Evolutionary conservation across 2,329 filamentous ascomycete species (phyloP), one percentile per base, ranked within the genome.

Genomic region (Diaporthe helianthi): DNA sequence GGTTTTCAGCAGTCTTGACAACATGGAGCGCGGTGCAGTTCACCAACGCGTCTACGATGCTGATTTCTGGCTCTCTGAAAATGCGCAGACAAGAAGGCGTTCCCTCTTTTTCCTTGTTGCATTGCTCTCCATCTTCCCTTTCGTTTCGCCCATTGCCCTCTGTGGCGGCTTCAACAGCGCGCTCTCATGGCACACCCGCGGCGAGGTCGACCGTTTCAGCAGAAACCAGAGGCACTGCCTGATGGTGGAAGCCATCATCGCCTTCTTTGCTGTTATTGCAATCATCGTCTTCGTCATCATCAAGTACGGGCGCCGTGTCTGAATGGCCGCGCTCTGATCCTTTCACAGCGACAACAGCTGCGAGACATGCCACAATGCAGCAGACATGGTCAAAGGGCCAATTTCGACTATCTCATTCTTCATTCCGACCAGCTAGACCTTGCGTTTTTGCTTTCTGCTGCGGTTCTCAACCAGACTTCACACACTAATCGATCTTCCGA

Each of bases 171-270:
- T 86, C 54, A 80, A 85, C 71, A 76, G 78, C 0, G 80, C 80
- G 0, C 79, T 87, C 33, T 80, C 80, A 8, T 87, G 84, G 84
- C 82, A 80, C 65, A 85, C 84, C 0, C 75, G 79, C 2, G 85
- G 85, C 7, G 80, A 85, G 73, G 79, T 81, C 31, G 75, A 78
- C 26, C 74, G 74, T 10, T 76, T 86, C 29, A 82, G 77, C 15
- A 77, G 75, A 55, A 75, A 76, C 31, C 81, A 84, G 73, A 74
- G 76, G 24, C 73, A 72, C n/a, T 67, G 74, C 10, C 76, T 86
- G 12, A 64, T 81, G 12, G 72, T 74, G 2, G 77, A 82, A 68
- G 75, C 76, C 10, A 69, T 81, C 8, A 51, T 72, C 33, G 70
- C 74, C 46, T 61, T 74, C 53, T 60, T 73, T 36, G 31, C 47